Percentiles rank a stretch among this genome's conserved stretches.
These are phyloP conservation scores for Boletus pseudo-olivaceus DNA, from an alignment of 768 basidiomycete species.

Conservation along the genomic window DNA sequence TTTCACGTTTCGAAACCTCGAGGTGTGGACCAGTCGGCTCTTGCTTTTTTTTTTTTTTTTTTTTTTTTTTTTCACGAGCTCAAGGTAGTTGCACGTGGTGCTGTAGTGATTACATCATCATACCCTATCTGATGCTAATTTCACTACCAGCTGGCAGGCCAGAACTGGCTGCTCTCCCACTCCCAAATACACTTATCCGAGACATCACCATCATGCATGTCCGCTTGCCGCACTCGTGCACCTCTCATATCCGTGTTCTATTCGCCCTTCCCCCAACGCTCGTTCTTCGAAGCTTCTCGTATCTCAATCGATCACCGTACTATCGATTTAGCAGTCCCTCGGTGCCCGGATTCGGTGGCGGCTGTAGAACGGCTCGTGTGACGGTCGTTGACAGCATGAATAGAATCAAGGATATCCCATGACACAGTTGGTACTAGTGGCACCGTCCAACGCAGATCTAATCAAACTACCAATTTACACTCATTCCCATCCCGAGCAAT, in stretches of 20 bases:
- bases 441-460: background rate
- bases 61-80: conserved; percentile 5
- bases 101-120: conserved; percentile 28
- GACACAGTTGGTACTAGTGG: background rate
- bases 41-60: background rate
- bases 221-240: conserved; percentile 2
- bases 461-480: too few relatives aligned
- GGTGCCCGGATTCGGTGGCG: conserved; percentile 8
- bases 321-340: background rate
- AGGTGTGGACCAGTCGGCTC: too few relatives aligned
- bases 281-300: conserved; percentile 6
- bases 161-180: conserved; percentile 1
- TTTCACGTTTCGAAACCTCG: background rate
- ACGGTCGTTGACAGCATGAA: conserved; percentile 2
- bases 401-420: background rate
- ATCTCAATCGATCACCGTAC: background rate
- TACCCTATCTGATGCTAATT: conserved; percentile 18
- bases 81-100: conserved; percentile 18
- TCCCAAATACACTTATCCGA: background rate
- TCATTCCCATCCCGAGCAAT: background rate
- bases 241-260: conserved; percentile 18
- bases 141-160: conserved; percentile 12
- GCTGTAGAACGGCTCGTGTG: conserved; percentile 12
- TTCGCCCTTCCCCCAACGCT: background rate
- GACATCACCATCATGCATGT: background rate